Percentiles rank a stretch among this genome's conserved stretches.
Conservation (phyloP, 2,329 filamentous ascomycete genomes). For the Penicillium sp. region DNA sequence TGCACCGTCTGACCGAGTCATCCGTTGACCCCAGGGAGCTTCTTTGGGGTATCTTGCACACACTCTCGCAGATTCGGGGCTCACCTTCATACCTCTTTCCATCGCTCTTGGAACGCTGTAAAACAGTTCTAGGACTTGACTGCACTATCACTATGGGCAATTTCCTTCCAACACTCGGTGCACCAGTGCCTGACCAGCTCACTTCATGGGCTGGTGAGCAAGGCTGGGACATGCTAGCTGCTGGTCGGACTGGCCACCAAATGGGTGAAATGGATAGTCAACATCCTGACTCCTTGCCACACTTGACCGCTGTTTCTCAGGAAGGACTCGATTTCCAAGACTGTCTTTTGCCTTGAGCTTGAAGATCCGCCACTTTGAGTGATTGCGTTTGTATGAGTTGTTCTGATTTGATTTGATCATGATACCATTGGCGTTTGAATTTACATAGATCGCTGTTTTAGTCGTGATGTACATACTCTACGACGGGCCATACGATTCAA, state of each 20-base stretch:
- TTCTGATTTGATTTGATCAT: constrained; percentile 4
- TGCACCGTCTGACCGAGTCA: constrained; percentile 30
- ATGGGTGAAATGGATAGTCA: constrained; percentile 3
- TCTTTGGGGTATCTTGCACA: constrained; percentile 40
- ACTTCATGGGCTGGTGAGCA: constrained; percentile 17
- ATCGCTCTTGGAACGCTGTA: constrained; percentile 31
- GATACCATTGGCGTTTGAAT: constrained; percentile 16
- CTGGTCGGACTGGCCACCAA: constrained; percentile 2
- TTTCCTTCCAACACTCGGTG: constrained; percentile 25
- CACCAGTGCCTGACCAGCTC: constrained; percentile 9
- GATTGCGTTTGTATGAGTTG: neutral
- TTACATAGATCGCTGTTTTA: constrained; percentile 8
- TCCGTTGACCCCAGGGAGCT: constrained; percentile 35
- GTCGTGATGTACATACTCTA: neutral
- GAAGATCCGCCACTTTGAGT: neutral
- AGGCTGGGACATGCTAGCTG: constrained; percentile 14
- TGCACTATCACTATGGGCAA: constrained; percentile 30
- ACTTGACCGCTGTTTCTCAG: neutral
- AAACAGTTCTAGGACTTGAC: constrained; percentile 31
- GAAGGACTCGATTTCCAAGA: constrained; percentile 5
- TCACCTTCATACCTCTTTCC: constrained; percentile 40
- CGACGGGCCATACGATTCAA: neutral
- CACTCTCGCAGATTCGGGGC: constrained; percentile 38
- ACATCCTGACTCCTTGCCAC: constrained; percentile 6
- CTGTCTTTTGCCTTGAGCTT: constrained; percentile 6